A percentile compares a stretch with the other conserved stretches of the same genome.
Evolutionary conservation across 352 stramenopile genomes (phyloP).

Genomic region (Globisporangium sylvaticum): DNA sequence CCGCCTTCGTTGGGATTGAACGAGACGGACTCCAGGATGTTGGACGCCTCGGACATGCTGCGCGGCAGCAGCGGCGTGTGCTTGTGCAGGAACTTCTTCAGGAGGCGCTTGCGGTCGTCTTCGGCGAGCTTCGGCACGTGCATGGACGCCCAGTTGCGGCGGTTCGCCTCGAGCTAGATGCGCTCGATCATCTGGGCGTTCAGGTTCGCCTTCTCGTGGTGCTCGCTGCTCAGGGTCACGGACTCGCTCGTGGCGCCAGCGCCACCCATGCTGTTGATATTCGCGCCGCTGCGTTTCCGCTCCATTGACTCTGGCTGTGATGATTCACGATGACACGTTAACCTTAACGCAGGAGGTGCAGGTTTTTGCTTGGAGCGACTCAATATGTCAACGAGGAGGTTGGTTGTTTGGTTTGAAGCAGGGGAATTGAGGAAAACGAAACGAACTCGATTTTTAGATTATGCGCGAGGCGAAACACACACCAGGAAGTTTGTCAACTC

Average conservation of each 20-base stretch:
- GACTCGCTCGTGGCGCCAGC: background rate
- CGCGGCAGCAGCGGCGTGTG: slow-evolving; percentile 11
- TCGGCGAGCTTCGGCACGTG: slow-evolving; percentile 52
- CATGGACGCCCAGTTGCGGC: slow-evolving; percentile 71
- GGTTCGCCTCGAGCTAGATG: slow-evolving; percentile 79
- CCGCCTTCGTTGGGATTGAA: background rate
- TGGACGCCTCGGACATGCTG: background rate
- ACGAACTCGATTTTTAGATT: background rate
- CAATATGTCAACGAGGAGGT: too few species aligned
- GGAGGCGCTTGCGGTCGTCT: slow-evolving; percentile 50
- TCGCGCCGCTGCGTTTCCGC: background rate
- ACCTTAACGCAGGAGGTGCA: too few species aligned
- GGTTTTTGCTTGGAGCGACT: too few species aligned
- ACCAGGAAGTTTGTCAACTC: background rate
- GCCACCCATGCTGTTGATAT: background rate
- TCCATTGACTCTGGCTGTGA: background rate
- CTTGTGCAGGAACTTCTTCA: slow-evolving; percentile 64
- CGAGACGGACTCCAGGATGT: background rate
- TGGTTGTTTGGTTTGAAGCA: too few species aligned
- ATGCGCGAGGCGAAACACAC: background rate
- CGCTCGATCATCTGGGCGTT: slow-evolving; percentile 78
- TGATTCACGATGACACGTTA: too few species aligned
- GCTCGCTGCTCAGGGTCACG: slow-evolving; percentile 31
- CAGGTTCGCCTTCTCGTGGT: slow-evolving; percentile 52
- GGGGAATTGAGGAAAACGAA: background rate